Evolutionary conservation across 1,284 basidiomycete species (phyloP).

Genomic region (Malassezia slooffiae): DNA sequence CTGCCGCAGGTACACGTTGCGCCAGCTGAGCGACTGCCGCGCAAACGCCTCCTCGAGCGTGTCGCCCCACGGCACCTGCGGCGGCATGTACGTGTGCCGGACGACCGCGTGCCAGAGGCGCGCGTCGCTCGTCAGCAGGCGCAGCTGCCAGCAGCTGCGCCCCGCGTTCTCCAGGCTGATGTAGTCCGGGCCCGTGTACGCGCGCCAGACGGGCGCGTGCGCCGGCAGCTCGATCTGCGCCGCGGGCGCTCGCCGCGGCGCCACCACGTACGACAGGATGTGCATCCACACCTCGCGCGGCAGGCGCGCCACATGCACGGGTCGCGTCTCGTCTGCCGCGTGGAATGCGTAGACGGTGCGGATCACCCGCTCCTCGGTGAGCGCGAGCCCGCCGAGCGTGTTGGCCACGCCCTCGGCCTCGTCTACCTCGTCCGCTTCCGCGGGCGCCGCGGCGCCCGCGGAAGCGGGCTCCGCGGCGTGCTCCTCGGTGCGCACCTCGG

Average conservation of each 20-base stretch:
- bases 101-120: slow-evolving; percentile 35
- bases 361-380: background rate
- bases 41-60: slow-evolving; percentile 17
- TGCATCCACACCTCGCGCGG: slow-evolving; percentile 37
- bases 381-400: background rate
- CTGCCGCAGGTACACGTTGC: slow-evolving; percentile 36
- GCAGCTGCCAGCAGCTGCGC: slow-evolving; percentile 37
- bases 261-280: slow-evolving; percentile 21
- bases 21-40: slow-evolving; percentile 28
- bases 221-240: background rate
- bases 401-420: background rate
- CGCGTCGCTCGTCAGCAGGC: slow-evolving; percentile 27
- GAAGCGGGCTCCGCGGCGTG: too few relatives aligned
- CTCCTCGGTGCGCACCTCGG: too few relatives aligned
- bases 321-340: slow-evolving; percentile 22
- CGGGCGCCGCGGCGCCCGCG: background rate
- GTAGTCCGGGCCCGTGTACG: slow-evolving; percentile 34
- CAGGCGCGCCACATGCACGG: slow-evolving; percentile 20
- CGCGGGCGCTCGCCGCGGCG: background rate
- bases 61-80: slow-evolving; percentile 15
- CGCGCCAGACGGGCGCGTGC: slow-evolving; percentile 17
- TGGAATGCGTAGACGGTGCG: slow-evolving; percentile 1
- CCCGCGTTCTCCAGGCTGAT: slow-evolving; percentile 30
- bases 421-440: background rate
- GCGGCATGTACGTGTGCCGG: slow-evolving; percentile 29